Evolutionary conservation across 768 basidiomycete species (phyloP).

Genomic region (Boletellus sp.): DNA sequence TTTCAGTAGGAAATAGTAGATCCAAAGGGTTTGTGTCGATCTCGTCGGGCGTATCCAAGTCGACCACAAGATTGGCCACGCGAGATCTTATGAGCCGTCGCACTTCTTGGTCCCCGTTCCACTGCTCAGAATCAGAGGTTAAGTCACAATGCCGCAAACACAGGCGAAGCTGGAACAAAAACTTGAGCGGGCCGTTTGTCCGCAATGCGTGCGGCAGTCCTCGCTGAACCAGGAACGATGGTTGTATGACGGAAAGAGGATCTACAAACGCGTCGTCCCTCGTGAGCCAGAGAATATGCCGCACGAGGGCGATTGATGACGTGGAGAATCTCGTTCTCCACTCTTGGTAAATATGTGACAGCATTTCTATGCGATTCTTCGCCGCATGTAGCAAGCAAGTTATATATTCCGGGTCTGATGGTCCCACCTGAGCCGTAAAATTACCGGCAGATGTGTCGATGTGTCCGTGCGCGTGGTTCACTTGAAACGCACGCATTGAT

Average conservation of each 20-base stretch:
- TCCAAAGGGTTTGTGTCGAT: slow-evolving; percentile 19
- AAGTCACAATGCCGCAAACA: slow-evolving; percentile 47
- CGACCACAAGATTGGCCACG: slow-evolving; percentile 36
- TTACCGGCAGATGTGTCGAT: slow-evolving; percentile 20
- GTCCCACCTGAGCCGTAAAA: slow-evolving; percentile 25
- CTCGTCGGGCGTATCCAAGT: slow-evolving; percentile 41
- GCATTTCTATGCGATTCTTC: slow-evolving; percentile 8
- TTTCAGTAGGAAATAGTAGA: slow-evolving; percentile 18
- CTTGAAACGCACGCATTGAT: slow-evolving; percentile 18
- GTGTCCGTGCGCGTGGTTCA: slow-evolving; percentile 3
- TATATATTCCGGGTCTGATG: slow-evolving; percentile 30
- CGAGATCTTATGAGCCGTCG: slow-evolving; percentile 37
- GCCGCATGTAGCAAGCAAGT: slow-evolving; percentile 10
- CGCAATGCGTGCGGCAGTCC: slow-evolving; percentile 68
- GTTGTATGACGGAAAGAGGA: slow-evolving; percentile 78
- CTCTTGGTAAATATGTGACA: slow-evolving; percentile 23
- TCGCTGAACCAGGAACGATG: slow-evolving; percentile 77
- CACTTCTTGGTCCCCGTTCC: slow-evolving; percentile 30
- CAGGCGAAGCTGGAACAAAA: slow-evolving; percentile 71
- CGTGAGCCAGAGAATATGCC: slow-evolving; percentile 50
- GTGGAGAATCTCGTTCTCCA: slow-evolving; percentile 30
- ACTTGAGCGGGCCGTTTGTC: slow-evolving; percentile 65
- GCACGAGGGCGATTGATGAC: slow-evolving; percentile 40
- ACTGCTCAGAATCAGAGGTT: slow-evolving; percentile 2
- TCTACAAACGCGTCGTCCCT: slow-evolving; percentile 54